Conservation (phyloP, 176 grass and related monocot species). For the Metroxylon sagu region DNA sequence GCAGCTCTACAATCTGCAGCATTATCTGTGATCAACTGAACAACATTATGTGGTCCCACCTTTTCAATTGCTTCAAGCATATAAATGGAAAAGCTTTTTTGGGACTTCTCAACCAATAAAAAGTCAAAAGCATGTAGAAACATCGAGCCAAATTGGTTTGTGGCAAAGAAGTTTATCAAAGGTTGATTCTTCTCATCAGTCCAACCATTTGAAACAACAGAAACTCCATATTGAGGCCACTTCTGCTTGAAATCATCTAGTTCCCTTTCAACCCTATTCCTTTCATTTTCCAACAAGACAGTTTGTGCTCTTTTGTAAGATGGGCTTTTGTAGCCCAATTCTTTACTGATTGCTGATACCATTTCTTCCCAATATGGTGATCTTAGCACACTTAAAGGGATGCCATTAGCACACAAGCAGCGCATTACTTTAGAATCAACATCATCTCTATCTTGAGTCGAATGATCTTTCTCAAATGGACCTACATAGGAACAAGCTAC, state of each 20-base stretch:
- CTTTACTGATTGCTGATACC: conserved; percentile 26
- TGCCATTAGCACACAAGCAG: conserved; percentile 26
- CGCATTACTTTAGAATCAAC: conserved; percentile 30
- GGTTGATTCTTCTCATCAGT: conserved; percentile 16
- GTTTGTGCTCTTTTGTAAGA: conserved; percentile 21
- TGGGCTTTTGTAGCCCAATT: conserved; percentile 23
- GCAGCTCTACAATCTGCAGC: conserved; percentile 19
- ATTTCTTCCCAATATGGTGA: conserved; percentile 32
- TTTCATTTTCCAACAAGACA: conserved; percentile 18
- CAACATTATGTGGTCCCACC: conserved; percentile 15
- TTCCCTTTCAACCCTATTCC: conserved; percentile 20
- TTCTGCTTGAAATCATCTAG: conserved; percentile 25
- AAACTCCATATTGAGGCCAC: conserved; percentile 25
- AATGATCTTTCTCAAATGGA: conserved; percentile 19
- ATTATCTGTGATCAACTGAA: conserved; percentile 30
- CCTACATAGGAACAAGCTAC: conserved; percentile 22
- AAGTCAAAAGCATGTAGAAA: conserved; percentile 24
- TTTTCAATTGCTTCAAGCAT: conserved; percentile 24
- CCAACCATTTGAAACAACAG: conserved; percentile 25
- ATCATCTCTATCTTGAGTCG: conserved; percentile 18
- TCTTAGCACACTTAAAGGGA: conserved; percentile 22
- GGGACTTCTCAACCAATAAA: conserved; percentile 14
- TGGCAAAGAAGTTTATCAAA: conserved; percentile 21
- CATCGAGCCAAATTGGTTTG: conserved; percentile 29
- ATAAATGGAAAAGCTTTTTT: conserved; percentile 16